Evolutionary conservation across 495 filamentous ascomycete species (phyloP).

Genomic region (Chaetomium cochliodes): DNA sequence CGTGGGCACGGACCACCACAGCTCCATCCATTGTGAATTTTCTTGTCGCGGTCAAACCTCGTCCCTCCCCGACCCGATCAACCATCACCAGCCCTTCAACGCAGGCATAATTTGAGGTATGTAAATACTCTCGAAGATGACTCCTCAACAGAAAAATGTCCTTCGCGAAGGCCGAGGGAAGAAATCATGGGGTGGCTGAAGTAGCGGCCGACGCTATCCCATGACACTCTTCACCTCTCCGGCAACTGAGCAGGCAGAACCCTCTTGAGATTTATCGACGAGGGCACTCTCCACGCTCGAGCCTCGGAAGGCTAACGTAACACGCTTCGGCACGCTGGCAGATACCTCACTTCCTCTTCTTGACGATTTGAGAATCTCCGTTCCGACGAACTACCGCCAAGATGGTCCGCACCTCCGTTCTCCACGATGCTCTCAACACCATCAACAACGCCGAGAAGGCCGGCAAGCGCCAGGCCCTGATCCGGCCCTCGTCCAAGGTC

Average conservation of each 20-base stretch:
- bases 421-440: constrained; percentile 98
- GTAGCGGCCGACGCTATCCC: constrained; percentile 13
- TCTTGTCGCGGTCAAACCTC: neutral
- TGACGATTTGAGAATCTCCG: constrained; percentile 76
- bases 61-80: constrained; percentile 9
- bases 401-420: constrained; percentile 98
- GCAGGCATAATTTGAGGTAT: constrained; percentile 40
- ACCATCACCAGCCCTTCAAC: constrained; percentile 19
- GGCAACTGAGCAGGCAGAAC: constrained; percentile 88
- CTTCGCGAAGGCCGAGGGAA: constrained; percentile 51
- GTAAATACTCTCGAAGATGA: constrained; percentile 39
- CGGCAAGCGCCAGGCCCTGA: constrained; percentile 96
- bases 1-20: constrained; percentile 33
- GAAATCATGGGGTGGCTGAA: constrained; percentile 43
- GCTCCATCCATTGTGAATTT: constrained; percentile 17
- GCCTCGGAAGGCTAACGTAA: constrained; percentile 77
- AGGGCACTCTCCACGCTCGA: constrained; percentile 94
- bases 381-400: constrained; percentile 55
- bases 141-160: constrained; percentile 38
- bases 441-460: constrained; percentile 99
- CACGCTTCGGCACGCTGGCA: constrained; percentile 40
- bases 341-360: constrained; percentile 69
- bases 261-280: constrained; percentile 53
- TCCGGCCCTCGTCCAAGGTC: constrained; percentile 96
- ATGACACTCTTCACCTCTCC: constrained; percentile 73